Percentiles rank a stretch among this genome's conserved stretches.
Evolutionary conservation across 345 rosid genomes (phyloP).

Genomic region (Eucalyptus rudis): DNA sequence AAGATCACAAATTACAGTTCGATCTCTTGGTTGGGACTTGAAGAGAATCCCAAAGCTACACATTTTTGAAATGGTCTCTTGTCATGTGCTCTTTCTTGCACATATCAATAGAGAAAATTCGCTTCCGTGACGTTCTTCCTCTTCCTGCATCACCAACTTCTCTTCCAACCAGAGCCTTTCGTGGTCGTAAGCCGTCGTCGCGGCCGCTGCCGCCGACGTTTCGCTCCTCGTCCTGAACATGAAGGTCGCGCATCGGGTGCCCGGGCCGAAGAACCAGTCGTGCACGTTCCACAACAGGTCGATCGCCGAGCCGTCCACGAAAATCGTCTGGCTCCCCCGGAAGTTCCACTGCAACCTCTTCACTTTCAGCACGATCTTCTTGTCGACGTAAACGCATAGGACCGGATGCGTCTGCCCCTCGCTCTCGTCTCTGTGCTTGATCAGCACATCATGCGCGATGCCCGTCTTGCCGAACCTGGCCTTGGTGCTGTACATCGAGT

Average conservation of each 20-base stretch:
- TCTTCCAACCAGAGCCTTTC: constrained; percentile 71
- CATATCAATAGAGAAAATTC: constrained; percentile 77
- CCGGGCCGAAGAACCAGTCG: constrained; percentile 71
- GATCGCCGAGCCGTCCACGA: constrained; percentile 65
- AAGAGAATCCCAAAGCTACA: background rate
- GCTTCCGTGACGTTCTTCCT: constrained; percentile 15
- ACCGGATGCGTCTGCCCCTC: constrained; percentile 49
- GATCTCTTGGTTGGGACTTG: background rate
- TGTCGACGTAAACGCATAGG: constrained; percentile 56
- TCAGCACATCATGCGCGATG: constrained; percentile 47
- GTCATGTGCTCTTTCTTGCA: constrained; percentile 48
- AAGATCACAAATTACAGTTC: background rate
- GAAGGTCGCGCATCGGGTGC: constrained; percentile 57
- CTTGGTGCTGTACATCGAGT: constrained; percentile 49
- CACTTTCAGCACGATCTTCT: constrained; percentile 62
- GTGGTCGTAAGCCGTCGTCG: background rate
- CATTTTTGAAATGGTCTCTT: background rate
- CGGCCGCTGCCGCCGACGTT: background rate
- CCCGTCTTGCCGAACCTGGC: constrained; percentile 55
- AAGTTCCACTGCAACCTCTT: constrained; percentile 92
- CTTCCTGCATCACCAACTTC: constrained; percentile 41
- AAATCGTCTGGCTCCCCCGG: constrained; percentile 83
- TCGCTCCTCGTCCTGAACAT: constrained; percentile 87
- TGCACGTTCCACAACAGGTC: constrained; percentile 97
- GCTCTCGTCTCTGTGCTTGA: constrained; percentile 52